Conservation (phyloP, 2,329 filamentous ascomycete genomes). For the Cercospora citrullina region DNA sequence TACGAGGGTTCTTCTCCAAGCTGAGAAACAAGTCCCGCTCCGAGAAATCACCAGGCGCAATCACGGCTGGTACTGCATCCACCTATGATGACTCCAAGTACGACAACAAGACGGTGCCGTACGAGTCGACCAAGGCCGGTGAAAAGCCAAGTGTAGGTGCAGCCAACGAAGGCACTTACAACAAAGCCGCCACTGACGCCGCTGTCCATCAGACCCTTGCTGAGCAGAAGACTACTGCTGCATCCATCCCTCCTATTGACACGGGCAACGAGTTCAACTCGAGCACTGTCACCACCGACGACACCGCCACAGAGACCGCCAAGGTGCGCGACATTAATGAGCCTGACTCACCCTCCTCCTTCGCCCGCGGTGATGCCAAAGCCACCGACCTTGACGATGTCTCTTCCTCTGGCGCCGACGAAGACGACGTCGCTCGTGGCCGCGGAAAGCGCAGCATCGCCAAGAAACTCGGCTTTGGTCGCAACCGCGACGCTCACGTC, state of each 20-base stretch:
- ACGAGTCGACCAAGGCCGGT: conserved; percentile 21
- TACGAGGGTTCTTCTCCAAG: conserved; percentile 36
- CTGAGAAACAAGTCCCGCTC: conserved; percentile 28
- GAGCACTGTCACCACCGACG: conserved; percentile 20
- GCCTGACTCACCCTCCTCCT: conserved; percentile 30
- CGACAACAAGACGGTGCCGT: conserved; percentile 17
- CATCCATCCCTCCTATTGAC: conserved; percentile 20
- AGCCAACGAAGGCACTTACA: conserved; percentile 13
- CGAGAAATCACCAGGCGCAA: conserved; percentile 22
- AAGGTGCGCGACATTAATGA: conserved; percentile 17
- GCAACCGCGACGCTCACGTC: conserved; percentile 25
- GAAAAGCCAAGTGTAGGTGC: conserved; percentile 19
- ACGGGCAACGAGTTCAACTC: conserved; percentile 17
- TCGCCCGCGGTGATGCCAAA: conserved; percentile 25
- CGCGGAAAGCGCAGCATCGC: conserved; percentile 37
- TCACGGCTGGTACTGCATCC: conserved; percentile 11
- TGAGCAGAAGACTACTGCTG: neutral
- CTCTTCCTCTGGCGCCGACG: conserved; percentile 36
- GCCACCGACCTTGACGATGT: conserved; percentile 28
- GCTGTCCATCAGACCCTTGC: conserved; percentile 6
- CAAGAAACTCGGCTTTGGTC: conserved; percentile 33
- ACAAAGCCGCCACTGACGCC: conserved; percentile 13
- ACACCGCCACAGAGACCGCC: conserved; percentile 18
- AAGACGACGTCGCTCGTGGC: conserved; percentile 35
- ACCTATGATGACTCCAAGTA: conserved; percentile 12